Conservation (phyloP, 805 yeast species). For the Barnettozyma californica region DNA sequence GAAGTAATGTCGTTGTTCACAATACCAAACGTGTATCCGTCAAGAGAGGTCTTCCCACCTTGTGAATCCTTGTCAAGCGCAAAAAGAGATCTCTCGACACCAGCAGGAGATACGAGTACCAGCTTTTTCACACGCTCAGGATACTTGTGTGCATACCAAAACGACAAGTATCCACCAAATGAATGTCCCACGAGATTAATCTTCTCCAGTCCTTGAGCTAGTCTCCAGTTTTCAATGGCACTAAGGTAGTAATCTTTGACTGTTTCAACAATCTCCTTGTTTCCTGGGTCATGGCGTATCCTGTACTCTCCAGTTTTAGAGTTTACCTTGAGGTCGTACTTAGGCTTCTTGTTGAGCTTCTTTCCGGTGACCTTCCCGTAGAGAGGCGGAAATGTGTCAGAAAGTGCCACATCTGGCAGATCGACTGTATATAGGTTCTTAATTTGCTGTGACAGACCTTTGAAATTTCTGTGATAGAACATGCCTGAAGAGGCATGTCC, state of each 20-base stretch:
- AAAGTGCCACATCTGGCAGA: slow-evolving; percentile 65
- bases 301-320: slow-evolving; percentile 4
- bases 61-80: slow-evolving; percentile 33
- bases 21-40: slow-evolving; percentile 5
- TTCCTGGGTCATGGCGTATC: slow-evolving; percentile 17
- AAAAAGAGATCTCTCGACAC: slow-evolving; percentile 64
- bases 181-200: slow-evolving; percentile 73
- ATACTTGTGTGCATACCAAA: slow-evolving; percentile 54
- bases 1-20: slow-evolving; percentile 18
- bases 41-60: slow-evolving; percentile 7
- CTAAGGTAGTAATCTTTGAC: slow-evolving; percentile 54
- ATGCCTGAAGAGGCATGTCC: slow-evolving; percentile 94
- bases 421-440: slow-evolving; percentile 67
- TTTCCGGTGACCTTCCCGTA: slow-evolving; percentile 20
- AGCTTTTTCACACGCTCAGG: slow-evolving; percentile 50
- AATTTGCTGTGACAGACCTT: slow-evolving; percentile 38
- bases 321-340: slow-evolving; percentile 8
- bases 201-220: slow-evolving; percentile 38
- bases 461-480: slow-evolving; percentile 69
- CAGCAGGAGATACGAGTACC: slow-evolving; percentile 69
- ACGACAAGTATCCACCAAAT: slow-evolving; percentile 70
- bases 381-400: slow-evolving; percentile 24
- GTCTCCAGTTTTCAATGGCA: slow-evolving; percentile 64
- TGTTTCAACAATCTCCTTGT: slow-evolving; percentile 23
- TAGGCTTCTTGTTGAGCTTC: slow-evolving; percentile 12